phyloP scores from a whole-genome alignment of 1,284 basidiomycete species.

The Pyrrhoderma lamaoense region DNA sequence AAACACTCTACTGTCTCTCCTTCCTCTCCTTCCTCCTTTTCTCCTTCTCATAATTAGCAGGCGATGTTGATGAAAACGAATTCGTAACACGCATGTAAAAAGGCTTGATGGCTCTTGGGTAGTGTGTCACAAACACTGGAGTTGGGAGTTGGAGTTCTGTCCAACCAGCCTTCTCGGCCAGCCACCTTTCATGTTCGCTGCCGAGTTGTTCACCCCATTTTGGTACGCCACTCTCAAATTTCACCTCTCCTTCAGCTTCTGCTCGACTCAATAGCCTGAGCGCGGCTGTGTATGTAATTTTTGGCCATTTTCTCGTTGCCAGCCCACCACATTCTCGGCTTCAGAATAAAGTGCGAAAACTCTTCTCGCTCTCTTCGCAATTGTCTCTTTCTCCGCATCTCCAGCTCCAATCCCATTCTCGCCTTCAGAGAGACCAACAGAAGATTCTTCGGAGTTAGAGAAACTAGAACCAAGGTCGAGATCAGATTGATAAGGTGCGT shows the following conservation, averaged over 20 bases:
- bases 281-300: constrained; percentile 79
- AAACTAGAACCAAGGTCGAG: constrained; percentile 25
- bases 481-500: constrained; percentile 28
- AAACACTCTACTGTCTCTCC: constrained; percentile 80
- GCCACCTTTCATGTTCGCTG: constrained; percentile 90
- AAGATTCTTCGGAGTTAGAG: too few relatives aligned
- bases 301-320: constrained; percentile 50
- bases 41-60: too few relatives aligned
- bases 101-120: constrained; percentile 78
- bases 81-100: constrained; percentile 88
- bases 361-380: too few relatives aligned
- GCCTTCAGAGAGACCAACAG: too few relatives aligned
- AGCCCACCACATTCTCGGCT: too few relatives aligned
- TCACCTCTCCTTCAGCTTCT: constrained; percentile 21
- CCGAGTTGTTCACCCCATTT: constrained; percentile 68
- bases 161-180: constrained; percentile 54
- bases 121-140: constrained; percentile 90
- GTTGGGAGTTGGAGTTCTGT: constrained; percentile 28
- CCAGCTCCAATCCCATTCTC: too few relatives aligned
- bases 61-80: too few relatives aligned
- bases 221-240: constrained; percentile 49
- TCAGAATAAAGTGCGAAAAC: too few relatives aligned
- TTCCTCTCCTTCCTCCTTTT: constrained; percentile 20
- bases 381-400: too few relatives aligned
- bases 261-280: constrained; percentile 48